These are phyloP conservation scores for Bothriochloa decipiens DNA, from an alignment of 176 grass and related monocot genomes.

Conservation along the genomic window DNA sequence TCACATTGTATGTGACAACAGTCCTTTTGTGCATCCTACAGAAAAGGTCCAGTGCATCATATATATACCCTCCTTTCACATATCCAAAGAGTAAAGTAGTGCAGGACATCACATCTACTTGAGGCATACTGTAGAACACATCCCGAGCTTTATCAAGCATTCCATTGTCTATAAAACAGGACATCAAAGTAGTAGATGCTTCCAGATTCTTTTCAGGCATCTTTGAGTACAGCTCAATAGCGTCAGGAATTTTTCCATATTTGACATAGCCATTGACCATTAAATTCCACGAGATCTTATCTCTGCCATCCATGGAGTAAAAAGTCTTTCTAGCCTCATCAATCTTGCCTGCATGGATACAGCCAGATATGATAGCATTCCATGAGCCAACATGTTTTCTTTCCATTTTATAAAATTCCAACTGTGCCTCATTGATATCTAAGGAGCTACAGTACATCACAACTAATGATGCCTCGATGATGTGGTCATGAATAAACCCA, in stretches of 20 bases:
- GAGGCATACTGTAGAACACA: conserved; percentile 56
- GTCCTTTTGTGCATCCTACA: conserved; percentile 54
- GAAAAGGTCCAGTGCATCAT: conserved; percentile 62
- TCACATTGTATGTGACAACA: conserved; percentile 60
- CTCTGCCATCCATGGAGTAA: conserved; percentile 53
- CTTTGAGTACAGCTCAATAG: conserved; percentile 51
- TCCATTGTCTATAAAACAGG: conserved; percentile 62
- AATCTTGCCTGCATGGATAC: conserved; percentile 46
- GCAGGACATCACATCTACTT: conserved; percentile 53
- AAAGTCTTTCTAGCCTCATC: conserved; percentile 58
- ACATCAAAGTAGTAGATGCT: conserved; percentile 61
- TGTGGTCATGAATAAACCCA: conserved; percentile 50
- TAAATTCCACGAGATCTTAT: conserved; percentile 71
- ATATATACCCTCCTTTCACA: conserved; percentile 57
- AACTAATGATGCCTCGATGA: conserved; percentile 63
- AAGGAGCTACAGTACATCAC: conserved; percentile 63
- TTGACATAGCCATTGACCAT: conserved; percentile 66
- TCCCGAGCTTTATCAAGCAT: conserved; percentile 57
- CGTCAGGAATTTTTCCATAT: conserved; percentile 56
- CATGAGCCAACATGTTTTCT: conserved; percentile 58
- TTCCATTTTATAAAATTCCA: conserved; percentile 75
- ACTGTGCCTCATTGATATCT: conserved; percentile 42
- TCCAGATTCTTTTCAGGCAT: conserved; percentile 71
- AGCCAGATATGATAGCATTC: conserved; percentile 61
- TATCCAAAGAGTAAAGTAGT: conserved; percentile 74